Base-by-base conservation (phyloP, 208 protist species). In the Trypanosoma avium region DNA sequence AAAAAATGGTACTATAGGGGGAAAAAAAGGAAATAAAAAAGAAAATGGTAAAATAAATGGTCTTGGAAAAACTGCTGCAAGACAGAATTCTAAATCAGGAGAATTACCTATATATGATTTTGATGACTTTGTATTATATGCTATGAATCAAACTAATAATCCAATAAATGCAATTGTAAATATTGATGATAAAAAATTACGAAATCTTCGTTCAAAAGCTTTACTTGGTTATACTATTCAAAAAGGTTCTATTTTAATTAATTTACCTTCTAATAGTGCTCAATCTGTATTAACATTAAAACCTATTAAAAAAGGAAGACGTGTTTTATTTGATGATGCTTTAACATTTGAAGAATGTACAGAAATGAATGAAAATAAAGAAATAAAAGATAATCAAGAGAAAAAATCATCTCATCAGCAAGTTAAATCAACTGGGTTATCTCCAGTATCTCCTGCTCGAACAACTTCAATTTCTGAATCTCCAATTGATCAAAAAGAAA, bases 111-210 rank as follows among this genome's bases (percentile, higher is more conserved):
- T 12, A n/a, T n/a, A 3, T 22, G 33, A 36, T 4, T 67, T 52
- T 67, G 61, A 67, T 15, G 22, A 26, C 12, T 67, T 53, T 40
- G 52, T 32, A 13, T 40, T 67, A 52, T 57, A 59, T 36, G 63
- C 54, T 36, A 33, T 69, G 9, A 69, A 69, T 56, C 50, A 61
- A 22, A 42, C 46, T 8, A 26, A 69, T 19, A 32, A 21, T 0
- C 30, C 36, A 21, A 22, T 36, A 26, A 27, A 8, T 7, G 63
- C 36, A 35, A 35, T 33, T 7, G 50, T 69, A 15, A 50, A 56
- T 43, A 54, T 61, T 38, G 54, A 69, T 46, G 6, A 3, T 27
- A 56, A 19, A 40, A 69, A 69, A 55, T 30, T 69, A 26, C 21
- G 56, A 47, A 69, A 69, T 52, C 3, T 61, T 4, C 36, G 46